A percentile compares a stretch with the other conserved stretches of the same genome.
phyloP scores from a whole-genome alignment of 1,139 yeast species.

The Candida sp. region DNA sequence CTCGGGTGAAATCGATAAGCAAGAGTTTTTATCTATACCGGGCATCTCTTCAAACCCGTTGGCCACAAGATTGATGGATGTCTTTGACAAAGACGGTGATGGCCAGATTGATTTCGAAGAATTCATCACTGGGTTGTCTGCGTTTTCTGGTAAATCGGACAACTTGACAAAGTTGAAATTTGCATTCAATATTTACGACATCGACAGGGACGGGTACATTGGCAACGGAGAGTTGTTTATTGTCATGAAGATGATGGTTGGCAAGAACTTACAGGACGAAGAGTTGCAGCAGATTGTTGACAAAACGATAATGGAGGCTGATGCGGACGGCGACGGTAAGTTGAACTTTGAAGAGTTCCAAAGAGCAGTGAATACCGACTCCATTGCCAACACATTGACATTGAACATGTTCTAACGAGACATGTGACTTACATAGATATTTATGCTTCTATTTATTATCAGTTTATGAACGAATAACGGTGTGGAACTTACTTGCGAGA shows the following conservation, averaged over 20 bases:
- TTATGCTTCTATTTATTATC: not conserved
- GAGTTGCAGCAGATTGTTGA: slow-evolving; percentile 97
- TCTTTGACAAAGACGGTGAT: slow-evolving; percentile 91
- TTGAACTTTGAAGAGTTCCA: slow-evolving; percentile 88
- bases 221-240: slow-evolving; percentile 95
- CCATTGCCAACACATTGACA: slow-evolving; percentile 65
- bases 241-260: slow-evolving; percentile 97
- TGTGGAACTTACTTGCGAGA: not conserved
- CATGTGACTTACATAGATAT: not conserved
- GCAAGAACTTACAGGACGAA: slow-evolving; percentile 81
- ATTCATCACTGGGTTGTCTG: slow-evolving; percentile 87
- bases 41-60: slow-evolving; percentile 92
- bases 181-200: slow-evolving; percentile 94
- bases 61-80: slow-evolving; percentile 89
- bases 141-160: slow-evolving; percentile 89
- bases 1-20: slow-evolving; percentile 89
- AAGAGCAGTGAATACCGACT: slow-evolving; percentile 70
- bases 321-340: slow-evolving; percentile 88
- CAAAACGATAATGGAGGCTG: slow-evolving; percentile 95
- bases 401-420: slow-evolving; percentile 37
- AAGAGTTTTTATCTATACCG: slow-evolving; percentile 91
- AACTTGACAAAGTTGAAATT: slow-evolving; percentile 84
- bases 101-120: slow-evolving; percentile 97
- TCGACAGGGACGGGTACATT: slow-evolving; percentile 93
- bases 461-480: not conserved